These are phyloP conservation scores for Gracilaria caudata DNA, from an alignment of 23 red algal genomes.

Conservation along the genomic window DNA sequence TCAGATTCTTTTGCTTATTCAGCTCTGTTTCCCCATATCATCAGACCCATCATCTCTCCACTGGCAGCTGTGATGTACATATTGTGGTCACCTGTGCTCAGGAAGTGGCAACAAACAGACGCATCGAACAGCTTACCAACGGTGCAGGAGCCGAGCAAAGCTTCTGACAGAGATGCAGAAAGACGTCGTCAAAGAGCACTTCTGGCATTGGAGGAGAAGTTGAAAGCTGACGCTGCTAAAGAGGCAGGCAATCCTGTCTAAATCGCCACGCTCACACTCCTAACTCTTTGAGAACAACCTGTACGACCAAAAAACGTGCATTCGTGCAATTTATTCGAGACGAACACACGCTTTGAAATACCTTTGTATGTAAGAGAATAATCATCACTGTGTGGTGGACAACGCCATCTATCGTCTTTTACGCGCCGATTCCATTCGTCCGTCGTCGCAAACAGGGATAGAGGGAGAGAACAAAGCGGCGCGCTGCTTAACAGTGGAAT, in stretches of 20 bases:
- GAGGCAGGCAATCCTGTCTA: background rate
- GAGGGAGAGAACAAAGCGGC: background rate
- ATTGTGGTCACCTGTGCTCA: constrained; percentile 24
- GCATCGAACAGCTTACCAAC: background rate
- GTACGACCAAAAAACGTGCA: background rate
- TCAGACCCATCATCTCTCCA: constrained; percentile 32
- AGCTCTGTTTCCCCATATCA: constrained; percentile 35
- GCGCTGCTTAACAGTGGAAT: background rate
- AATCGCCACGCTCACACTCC: background rate
- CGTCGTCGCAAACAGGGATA: background rate
- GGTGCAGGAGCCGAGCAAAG: background rate
- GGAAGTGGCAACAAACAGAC: background rate
- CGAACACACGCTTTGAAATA: background rate
- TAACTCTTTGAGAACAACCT: background rate
- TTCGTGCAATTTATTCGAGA: background rate
- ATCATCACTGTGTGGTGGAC: background rate
- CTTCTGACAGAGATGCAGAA: constrained; percentile 39
- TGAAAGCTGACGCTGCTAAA: constrained; percentile 18
- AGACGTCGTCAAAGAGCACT: constrained; percentile 58
- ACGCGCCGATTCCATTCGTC: background rate
- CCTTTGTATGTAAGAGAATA: background rate
- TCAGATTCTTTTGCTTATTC: constrained; percentile 59
- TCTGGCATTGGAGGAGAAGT: constrained; percentile 42
- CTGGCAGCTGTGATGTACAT: constrained; percentile 22
- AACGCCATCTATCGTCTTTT: background rate